phyloP scores from a whole-genome alignment of 192 early-diverging fungal species.

The Podila clonocystis region DNA sequence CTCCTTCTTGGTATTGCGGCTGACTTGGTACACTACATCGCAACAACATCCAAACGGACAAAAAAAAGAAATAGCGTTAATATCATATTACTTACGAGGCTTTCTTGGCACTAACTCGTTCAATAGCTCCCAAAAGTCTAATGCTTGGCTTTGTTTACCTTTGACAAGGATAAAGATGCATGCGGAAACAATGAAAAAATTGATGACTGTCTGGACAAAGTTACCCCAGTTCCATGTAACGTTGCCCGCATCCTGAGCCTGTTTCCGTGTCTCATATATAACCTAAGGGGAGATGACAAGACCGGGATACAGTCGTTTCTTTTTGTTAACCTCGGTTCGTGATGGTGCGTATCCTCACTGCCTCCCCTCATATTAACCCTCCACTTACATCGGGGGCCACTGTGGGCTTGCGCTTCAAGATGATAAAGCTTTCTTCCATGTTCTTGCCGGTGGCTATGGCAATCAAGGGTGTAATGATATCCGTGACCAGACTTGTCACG shows the following conservation, averaged over 20 bases:
- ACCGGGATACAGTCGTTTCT: neutral
- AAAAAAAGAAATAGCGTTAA: neutral
- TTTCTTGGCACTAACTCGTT: neutral
- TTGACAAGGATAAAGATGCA: conserved; percentile 72
- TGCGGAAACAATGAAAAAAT: conserved; percentile 67
- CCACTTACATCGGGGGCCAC: neutral
- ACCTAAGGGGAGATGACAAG: neutral
- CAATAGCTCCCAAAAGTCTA: neutral
- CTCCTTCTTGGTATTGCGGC: conserved; percentile 21
- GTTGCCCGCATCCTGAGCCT: conserved; percentile 53
- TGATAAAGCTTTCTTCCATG: conserved; percentile 50
- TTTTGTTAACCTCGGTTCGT: no score
- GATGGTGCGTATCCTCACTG: no score
- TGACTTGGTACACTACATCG: conserved; percentile 21
- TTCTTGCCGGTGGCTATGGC: conserved; percentile 62
- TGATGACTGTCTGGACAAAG: conserved; percentile 71
- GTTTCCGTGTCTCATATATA: conserved; percentile 7
- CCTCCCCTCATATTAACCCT: neutral
- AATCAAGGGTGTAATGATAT: conserved; percentile 68
- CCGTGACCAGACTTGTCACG: conserved; percentile 57
- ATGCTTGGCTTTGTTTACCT: conserved; percentile 8
- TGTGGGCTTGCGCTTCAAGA: conserved; percentile 48
- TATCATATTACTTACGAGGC: neutral
- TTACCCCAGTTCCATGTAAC: conserved; percentile 71
- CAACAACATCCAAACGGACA: neutral